phyloP scores from a whole-genome alignment of 2,329 filamentous ascomycete genomes.

The Dryadomyces quercivorus region DNA sequence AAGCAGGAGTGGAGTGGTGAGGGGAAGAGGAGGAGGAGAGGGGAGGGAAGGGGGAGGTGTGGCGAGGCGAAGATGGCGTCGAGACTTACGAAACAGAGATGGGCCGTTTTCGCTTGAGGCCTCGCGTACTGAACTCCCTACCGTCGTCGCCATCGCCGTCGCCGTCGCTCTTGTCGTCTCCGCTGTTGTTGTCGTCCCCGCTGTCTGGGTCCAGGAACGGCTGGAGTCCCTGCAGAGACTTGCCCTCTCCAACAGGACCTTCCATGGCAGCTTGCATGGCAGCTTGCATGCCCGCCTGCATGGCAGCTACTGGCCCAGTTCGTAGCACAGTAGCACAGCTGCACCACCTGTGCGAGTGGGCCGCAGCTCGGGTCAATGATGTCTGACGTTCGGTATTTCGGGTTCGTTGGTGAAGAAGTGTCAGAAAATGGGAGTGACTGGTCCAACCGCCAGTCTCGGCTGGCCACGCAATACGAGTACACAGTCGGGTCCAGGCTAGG shows the following conservation, averaged over 20 bases:
- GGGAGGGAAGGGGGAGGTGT: neutral
- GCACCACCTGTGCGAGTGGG: neutral
- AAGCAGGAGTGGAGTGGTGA: neutral
- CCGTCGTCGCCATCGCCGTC: constrained; percentile 28
- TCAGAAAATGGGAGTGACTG: no score
- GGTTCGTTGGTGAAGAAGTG: neutral
- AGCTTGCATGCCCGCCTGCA: neutral
- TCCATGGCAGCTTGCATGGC: neutral
- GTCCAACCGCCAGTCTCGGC: no score
- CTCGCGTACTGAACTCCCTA: constrained; percentile 19
- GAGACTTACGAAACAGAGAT: constrained; percentile 46
- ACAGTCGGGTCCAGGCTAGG: neutral
- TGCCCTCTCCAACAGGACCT: no score
- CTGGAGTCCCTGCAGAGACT: neutral
- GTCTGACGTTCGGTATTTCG: neutral
- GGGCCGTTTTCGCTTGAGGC: constrained; percentile 43
- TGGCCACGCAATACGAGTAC: neutral
- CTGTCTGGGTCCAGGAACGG: constrained; percentile 13
- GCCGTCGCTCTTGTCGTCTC: constrained; percentile 21
- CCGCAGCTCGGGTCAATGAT: constrained; percentile 9
- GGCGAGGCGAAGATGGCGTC: neutral
- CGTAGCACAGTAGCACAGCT: neutral
- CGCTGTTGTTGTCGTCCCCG: constrained; percentile 30
- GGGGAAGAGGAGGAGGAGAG: neutral
- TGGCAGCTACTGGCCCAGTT: no score